Base-by-base conservation (phyloP, 2,329 filamentous ascomycete genomes). In the Aspergillus sp. region DNA sequence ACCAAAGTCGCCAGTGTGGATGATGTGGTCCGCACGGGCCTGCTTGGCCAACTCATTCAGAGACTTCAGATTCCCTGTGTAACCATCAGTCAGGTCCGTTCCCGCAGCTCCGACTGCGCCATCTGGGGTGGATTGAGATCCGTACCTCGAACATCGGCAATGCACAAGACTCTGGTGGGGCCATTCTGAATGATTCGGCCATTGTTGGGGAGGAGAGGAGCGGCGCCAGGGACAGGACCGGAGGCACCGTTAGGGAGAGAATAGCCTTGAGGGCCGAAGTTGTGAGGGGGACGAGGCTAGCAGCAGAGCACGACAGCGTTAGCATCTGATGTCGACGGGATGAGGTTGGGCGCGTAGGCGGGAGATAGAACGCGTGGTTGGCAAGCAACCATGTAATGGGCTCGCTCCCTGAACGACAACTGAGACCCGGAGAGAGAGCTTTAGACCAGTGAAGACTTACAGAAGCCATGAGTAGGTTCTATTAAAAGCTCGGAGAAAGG, bases 1-100 rank as follows among this genome's bases (percentile, higher is more conserved):
- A 58, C 94, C 94, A 71, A 99, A 99, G 73, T 99, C 94, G 73
- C 94, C 94, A 17, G 94, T 99, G 76, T 99, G 94, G 67, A 99
- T 91, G 74, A 99, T 96, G 77, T 96, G 91, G 76, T 96, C 91
- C 65, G 94, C 94, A 70, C 89, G 89, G 57, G 94, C 93, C 70
- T 94, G 89, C 75, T 90, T 95, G 60, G 94, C 94, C 56, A 99
- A 87, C 56, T 97, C 92, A 77, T 99, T 99, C 66, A 99, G 80
- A 61, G 94, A 96, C 76, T 88, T 86, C 63, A 99, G 80, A 73
- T 97, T 96, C 74, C 94, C 94, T 99, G 63, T 50, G 40, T 53
- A 53, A 53, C 41, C 45, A 60, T 66, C 64, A 61, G 58, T 54
- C 47, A 50, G 43, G 44, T 47, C 36, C 42, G 44, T 19, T 52